Evolutionary conservation across 2,329 filamentous ascomycete genomes (phyloP).

Genomic region (Diaporthe citriasiana): DNA sequence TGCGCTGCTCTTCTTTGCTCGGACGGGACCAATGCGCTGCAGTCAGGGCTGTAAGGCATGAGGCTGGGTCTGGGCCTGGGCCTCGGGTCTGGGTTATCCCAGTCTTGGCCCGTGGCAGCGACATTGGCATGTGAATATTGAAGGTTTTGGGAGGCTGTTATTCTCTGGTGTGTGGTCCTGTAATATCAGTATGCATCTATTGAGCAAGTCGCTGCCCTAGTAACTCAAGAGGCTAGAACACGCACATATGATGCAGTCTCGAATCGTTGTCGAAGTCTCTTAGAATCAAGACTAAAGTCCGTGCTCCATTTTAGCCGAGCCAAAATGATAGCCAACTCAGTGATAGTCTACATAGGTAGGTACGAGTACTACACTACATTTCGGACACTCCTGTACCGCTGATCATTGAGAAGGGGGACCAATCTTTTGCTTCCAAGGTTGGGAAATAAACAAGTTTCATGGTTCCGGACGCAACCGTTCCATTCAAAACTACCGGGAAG

Average conservation of each 20-base stretch:
- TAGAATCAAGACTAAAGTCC: neutral
- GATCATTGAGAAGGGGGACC: neutral
- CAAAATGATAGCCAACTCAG: neutral
- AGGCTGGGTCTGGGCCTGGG: neutral
- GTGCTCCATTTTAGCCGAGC: neutral
- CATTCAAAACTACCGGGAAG: neutral
- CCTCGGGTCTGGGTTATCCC: neutral
- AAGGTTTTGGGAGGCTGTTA: neutral
- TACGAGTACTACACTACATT: no score
- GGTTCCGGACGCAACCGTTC: neutral
- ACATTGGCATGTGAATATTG: conserved; percentile 1
- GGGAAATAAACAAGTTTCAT: neutral
- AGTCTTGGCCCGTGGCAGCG: neutral
- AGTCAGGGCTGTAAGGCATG: neutral
- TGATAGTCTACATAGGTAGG: neutral
- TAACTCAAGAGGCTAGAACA: neutral
- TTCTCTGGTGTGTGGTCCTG: neutral
- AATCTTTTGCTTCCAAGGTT: no score
- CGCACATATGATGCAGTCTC: neutral
- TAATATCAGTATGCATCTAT: neutral
- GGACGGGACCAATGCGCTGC: neutral
- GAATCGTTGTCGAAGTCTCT: neutral
- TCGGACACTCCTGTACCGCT: neutral
- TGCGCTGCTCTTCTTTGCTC: conserved; percentile 3
- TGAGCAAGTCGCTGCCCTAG: neutral